Percentiles rank a stretch among this genome's conserved stretches.
These are phyloP conservation scores for Parasitella parasitica DNA, from an alignment of 371 early-diverging fungal species.

Conservation along the genomic window DNA sequence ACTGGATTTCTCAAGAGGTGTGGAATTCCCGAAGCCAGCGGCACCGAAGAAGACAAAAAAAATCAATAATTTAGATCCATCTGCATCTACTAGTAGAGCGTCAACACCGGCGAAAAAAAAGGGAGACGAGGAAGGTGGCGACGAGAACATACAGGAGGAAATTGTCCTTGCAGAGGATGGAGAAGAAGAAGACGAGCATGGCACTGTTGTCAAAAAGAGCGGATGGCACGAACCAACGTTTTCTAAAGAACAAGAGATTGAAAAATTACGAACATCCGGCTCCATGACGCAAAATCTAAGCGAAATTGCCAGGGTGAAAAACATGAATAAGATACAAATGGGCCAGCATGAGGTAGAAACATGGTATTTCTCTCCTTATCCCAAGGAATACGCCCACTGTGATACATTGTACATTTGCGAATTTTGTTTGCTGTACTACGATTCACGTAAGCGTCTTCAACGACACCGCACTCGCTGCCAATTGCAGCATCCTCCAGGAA, in stretches of 20 bases:
- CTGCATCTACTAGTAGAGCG: conserved; percentile 19
- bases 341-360: conserved; percentile 93
- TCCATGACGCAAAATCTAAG: conserved; percentile 94
- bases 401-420: conserved; percentile 89
- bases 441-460: conserved; percentile 59
- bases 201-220: conserved; percentile 17
- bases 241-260: conserved; percentile 90
- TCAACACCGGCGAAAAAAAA: conserved; percentile 5
- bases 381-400: conserved; percentile 76
- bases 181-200: conserved; percentile 48
- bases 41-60: conserved; percentile 56
- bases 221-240: conserved; percentile 49
- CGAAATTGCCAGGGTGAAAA: conserved; percentile 93
- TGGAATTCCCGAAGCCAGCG: conserved; percentile 76
- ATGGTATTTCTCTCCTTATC: conserved; percentile 99
- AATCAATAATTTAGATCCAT: conserved; percentile 11
- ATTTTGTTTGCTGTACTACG: conserved; percentile 88
- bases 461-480: conserved; percentile 82
- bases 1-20: conserved; percentile 70
- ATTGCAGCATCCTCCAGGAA: conserved; percentile 92
- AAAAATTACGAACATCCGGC: conserved; percentile 85
- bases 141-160: conserved; percentile 9
- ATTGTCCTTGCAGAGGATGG: conserved; percentile 18
- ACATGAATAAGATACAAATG: conserved; percentile 91
- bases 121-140: conserved; percentile 30